Conservation (phyloP, 768 basidiomycete species). For the Cubamyces sp. region DNA sequence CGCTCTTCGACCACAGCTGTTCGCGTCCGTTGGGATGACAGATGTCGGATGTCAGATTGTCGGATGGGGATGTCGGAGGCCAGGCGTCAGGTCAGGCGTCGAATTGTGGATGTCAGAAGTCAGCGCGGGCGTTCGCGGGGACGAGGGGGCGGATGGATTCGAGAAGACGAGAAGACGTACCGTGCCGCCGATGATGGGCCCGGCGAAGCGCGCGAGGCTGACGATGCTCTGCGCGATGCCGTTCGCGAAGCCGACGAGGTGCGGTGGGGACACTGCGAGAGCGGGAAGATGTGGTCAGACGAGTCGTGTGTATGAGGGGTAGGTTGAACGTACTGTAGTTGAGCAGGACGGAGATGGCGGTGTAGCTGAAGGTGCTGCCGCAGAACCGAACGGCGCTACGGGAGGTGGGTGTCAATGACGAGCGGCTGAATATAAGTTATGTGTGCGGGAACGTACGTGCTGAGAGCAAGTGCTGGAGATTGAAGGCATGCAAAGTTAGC, state of each 20-base stretch:
- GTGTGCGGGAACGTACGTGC: slow-evolving; percentile 64
- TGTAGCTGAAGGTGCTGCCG: slow-evolving; percentile 88
- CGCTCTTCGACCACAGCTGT: slow-evolving; percentile 77
- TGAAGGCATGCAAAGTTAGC: not conserved
- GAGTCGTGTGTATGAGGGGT: not conserved
- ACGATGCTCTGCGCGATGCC: slow-evolving; percentile 96
- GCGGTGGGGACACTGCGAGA: slow-evolving; percentile 83
- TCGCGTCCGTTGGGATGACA: too few species aligned
- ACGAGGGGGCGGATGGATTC: too few species aligned
- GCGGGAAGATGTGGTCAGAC: slow-evolving; percentile 5
- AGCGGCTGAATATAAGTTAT: slow-evolving; percentile 42
- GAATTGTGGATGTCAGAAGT: too few species aligned
- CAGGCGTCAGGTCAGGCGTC: too few species aligned
- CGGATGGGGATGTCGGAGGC: too few species aligned
- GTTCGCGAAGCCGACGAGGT: slow-evolving; percentile 88
- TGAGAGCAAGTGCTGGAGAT: slow-evolving; percentile 64
- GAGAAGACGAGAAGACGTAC: slow-evolving; percentile 49
- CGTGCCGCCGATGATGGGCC: slow-evolving; percentile 83
- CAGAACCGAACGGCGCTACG: slow-evolving; percentile 84
- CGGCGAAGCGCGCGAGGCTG: slow-evolving; percentile 88
- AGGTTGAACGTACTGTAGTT: slow-evolving; percentile 67
- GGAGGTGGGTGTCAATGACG: slow-evolving; percentile 69
- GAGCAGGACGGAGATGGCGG: slow-evolving; percentile 84
- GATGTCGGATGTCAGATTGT: too few species aligned
- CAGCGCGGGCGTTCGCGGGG: too few species aligned